Conservation (phyloP, 805 yeast species). For the Candida vartiovaarae region DNA sequence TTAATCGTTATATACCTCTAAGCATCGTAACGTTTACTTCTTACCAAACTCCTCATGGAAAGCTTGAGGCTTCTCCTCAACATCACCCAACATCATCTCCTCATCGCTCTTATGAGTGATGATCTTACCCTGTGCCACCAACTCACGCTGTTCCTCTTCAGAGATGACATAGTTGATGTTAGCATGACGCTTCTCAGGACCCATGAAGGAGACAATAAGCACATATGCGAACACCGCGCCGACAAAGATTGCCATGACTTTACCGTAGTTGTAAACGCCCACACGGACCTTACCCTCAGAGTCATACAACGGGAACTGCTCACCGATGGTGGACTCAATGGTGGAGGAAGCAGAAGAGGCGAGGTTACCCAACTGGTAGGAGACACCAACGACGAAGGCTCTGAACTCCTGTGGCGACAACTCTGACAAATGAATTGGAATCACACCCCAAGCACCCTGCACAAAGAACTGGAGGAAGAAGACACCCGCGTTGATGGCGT, state of each 20-base stretch:
- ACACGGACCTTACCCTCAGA: slow-evolving; percentile 14
- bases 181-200: slow-evolving; percentile 49
- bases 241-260: slow-evolving; percentile 60
- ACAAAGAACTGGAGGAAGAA: slow-evolving; percentile 58
- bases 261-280: slow-evolving; percentile 42
- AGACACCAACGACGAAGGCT: slow-evolving; percentile 54
- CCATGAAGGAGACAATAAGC: slow-evolving; percentile 42
- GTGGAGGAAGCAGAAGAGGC: slow-evolving; percentile 63
- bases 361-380: slow-evolving; percentile 64
- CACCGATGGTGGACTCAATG: slow-evolving; percentile 60
- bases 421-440: slow-evolving; percentile 56
- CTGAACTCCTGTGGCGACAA: slow-evolving; percentile 56
- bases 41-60: slow-evolving; percentile 2
- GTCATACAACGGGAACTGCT: slow-evolving; percentile 37
- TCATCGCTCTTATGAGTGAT: slow-evolving; percentile 15
- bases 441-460: slow-evolving; percentile 66
- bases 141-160: slow-evolving; percentile 18
- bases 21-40: not conserved
- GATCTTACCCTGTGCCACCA: slow-evolving; percentile 21
- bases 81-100: slow-evolving; percentile 4
- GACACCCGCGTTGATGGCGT: slow-evolving; percentile 50
- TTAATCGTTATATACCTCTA: not conserved
- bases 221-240: slow-evolving; percentile 55
- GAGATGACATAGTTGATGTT: slow-evolving; percentile 19
- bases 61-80: slow-evolving; percentile 8